These are phyloP conservation scores for Plasmodium gonderi DNA, from an alignment of 169 alveolate genomes.

Conservation along the genomic window DNA sequence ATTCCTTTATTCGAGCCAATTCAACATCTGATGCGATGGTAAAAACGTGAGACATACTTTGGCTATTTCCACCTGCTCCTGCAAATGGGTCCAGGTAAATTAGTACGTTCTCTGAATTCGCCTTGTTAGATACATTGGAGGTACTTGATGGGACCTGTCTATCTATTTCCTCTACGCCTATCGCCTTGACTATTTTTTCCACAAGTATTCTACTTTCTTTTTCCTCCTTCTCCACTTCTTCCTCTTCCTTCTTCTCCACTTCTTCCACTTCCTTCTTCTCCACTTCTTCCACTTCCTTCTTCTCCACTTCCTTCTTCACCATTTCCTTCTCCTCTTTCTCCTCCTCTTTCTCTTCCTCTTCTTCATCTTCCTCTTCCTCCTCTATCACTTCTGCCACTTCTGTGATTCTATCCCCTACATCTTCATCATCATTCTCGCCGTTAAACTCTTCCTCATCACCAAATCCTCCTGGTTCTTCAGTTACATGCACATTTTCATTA, in stretches of 20 bases:
- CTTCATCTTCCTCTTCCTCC: neutral
- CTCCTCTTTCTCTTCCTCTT: neutral
- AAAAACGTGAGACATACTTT: neutral
- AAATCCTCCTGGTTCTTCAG: neutral
- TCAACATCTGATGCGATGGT: slow-evolving; percentile 41
- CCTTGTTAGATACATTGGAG: neutral
- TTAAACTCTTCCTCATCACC: neutral
- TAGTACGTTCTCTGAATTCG: slow-evolving; percentile 1
- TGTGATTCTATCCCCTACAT: too few species aligned
- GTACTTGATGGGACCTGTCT: neutral
- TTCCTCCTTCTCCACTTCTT: neutral
- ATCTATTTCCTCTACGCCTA: neutral
- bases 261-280: neutral
- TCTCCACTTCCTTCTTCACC: neutral
- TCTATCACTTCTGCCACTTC: too few species aligned
- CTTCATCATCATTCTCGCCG: neutral
- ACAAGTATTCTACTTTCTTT: neutral
- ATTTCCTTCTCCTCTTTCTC: neutral
- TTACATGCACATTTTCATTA: neutral
- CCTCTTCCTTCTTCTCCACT: neutral
- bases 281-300: neutral
- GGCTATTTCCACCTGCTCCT: slow-evolving; percentile 64
- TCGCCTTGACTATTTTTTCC: neutral
- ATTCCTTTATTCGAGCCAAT: slow-evolving; percentile 16
- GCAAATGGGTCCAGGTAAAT: slow-evolving; percentile 55